Conservation (phyloP, 345 rosid species). For the Viola odorata region DNA sequence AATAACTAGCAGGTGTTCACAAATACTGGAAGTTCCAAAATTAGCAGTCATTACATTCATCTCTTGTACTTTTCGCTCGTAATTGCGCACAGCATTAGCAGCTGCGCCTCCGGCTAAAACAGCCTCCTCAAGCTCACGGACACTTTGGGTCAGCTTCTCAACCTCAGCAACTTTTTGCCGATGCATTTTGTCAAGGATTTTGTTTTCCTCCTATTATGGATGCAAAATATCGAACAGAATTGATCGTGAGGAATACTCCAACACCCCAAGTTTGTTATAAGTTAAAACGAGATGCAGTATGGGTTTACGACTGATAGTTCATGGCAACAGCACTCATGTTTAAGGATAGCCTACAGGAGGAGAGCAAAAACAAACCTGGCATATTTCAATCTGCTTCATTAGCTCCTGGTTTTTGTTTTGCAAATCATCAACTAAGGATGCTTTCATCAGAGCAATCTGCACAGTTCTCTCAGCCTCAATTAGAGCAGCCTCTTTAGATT, state of each 20-base stretch:
- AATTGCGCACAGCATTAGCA: conserved; percentile 50
- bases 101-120: conserved; percentile 51
- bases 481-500: conserved; percentile 49
- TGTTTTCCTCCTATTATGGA: conserved; percentile 40
- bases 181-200: conserved; percentile 44
- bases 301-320: neutral
- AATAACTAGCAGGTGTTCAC: neutral
- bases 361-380: conserved; percentile 32
- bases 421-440: conserved; percentile 48
- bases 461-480: conserved; percentile 49
- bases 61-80: conserved; percentile 43
- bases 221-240: neutral
- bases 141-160: conserved; percentile 49
- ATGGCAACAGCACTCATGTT: neutral
- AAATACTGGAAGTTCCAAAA: conserved; percentile 6
- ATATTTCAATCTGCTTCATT: conserved; percentile 49
- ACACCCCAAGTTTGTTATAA: neutral
- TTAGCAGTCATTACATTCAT: conserved; percentile 32
- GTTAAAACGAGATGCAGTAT: neutral
- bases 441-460: conserved; percentile 44
- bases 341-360: neutral
- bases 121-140: conserved; percentile 49
- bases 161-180: conserved; percentile 52
- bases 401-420: conserved; percentile 51
- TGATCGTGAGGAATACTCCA: neutral